phyloP scores from a whole-genome alignment of 1,139 yeast species.

The Torulaspora pretoriensis region DNA sequence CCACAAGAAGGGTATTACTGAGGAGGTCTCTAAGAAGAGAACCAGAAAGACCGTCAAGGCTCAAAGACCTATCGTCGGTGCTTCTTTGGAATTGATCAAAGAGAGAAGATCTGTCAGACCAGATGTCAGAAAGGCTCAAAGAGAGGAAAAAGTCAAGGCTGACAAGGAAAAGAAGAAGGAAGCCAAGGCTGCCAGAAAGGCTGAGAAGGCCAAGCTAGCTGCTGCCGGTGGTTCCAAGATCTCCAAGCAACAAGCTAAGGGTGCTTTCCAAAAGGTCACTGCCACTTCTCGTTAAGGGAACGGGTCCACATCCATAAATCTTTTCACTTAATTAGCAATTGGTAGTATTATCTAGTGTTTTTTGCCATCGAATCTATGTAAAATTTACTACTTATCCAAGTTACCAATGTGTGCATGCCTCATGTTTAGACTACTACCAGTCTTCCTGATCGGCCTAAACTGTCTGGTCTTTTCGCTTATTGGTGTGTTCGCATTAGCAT shows the following conservation, averaged over 20 bases:
- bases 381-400: conserved; percentile 11
- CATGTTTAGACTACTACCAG: not conserved
- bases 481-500: not conserved
- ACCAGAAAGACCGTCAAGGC: conserved; percentile 95
- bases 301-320: conserved; percentile 10
- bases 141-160: conserved; percentile 84
- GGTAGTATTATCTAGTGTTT: conserved; percentile 16
- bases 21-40: conserved; percentile 97
- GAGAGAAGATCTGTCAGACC: conserved; percentile 97
- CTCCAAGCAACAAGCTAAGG: conserved; percentile 85
- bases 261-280: conserved; percentile 93
- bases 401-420: not conserved
- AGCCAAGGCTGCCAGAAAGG: conserved; percentile 91
- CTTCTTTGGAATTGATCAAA: conserved; percentile 95
- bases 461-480: not conserved
- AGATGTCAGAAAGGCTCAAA: conserved; percentile 96
- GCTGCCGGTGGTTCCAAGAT: conserved; percentile 65
- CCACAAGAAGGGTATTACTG: conserved; percentile 99
- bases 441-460: not conserved
- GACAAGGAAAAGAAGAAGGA: conserved; percentile 96
- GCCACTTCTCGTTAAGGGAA: conserved; percentile 86
- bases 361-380: conserved; percentile 17
- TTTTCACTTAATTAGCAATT: conserved; percentile 13
- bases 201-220: conserved; percentile 84
- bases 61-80: conserved; percentile 99